A percentile compares a stretch with the other conserved stretches of the same genome.
Conservation (phyloP, 139 green algal genomes). For the Volvox reticuliferus region DNA sequence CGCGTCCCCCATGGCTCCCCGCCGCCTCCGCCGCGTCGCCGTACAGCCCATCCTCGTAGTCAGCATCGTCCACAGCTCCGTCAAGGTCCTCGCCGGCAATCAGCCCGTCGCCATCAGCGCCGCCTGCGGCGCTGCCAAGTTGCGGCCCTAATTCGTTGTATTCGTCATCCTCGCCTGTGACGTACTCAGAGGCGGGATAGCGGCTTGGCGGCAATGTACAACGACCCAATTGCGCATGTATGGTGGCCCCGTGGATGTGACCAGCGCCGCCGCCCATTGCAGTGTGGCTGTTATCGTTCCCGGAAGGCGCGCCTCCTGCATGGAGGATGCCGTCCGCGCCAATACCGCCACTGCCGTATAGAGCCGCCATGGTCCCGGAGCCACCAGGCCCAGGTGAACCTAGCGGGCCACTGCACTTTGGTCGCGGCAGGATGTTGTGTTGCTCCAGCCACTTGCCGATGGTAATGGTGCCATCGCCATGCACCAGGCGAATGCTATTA, state of each 20-base stretch:
- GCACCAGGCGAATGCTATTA: conserved; percentile 60
- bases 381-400: not conserved
- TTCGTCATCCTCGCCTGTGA: conserved; percentile 36
- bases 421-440: conserved; percentile 47
- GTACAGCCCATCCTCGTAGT: conserved; percentile 1
- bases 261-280: not conserved
- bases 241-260: not conserved
- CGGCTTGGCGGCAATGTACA: conserved; percentile 35
- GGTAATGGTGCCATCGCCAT: conserved; percentile 40
- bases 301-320: not conserved
- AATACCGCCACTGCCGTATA: not conserved
- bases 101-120: not conserved
- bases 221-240: too few species aligned
- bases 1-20: not conserved
- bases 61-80: not conserved
- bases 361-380: not conserved
- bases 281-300: conserved; percentile 25
- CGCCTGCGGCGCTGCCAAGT: not conserved
- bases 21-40: not conserved
- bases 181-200: conserved; percentile 50
- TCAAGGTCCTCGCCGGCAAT: not conserved
- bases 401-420: conserved; percentile 35
- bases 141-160: not conserved
- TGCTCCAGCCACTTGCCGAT: conserved; percentile 49
- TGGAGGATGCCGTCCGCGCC: not conserved